Percentiles rank a stretch among this genome's conserved stretches.
Conservation (phyloP, 2,329 filamentous ascomycete species). For the Clonostachys solani region DNA sequence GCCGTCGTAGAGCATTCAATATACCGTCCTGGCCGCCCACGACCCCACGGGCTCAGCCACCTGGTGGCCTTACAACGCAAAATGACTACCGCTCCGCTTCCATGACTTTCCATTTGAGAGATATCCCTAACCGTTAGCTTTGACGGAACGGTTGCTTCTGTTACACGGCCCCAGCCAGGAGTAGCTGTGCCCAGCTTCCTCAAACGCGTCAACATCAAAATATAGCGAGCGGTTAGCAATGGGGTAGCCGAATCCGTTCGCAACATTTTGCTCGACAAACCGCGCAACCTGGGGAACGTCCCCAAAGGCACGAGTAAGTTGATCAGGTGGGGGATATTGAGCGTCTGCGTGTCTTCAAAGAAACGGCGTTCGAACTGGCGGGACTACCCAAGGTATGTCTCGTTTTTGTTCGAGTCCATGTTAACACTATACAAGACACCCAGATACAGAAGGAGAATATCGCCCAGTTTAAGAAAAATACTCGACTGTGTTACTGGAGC, state of each 20-base stretch:
- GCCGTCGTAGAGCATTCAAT: neutral
- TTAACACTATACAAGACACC: neutral
- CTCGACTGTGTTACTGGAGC: neutral
- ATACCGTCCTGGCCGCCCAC: constrained; percentile 15
- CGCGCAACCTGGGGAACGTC: neutral
- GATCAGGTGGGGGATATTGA: neutral
- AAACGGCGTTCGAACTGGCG: neutral
- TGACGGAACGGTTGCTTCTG: neutral
- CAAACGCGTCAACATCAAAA: neutral
- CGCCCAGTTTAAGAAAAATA: neutral
- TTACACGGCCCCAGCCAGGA: neutral
- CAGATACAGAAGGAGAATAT: neutral
- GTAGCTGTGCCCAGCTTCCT: neutral
- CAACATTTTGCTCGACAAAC: neutral
- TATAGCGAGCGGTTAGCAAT: constrained; percentile 19
- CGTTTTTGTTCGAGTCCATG: neutral
- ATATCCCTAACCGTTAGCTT: neutral
- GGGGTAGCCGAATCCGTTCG: neutral
- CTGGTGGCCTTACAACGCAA: constrained; percentile 2
- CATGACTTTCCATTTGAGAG: neutral
- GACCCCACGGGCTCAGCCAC: constrained; percentile 11
- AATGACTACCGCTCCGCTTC: neutral
- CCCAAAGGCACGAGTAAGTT: neutral
- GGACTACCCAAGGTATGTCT: neutral
- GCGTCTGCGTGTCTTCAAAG: neutral